Evolutionary conservation across 164 flowering plant species (phyloP).

Genomic region (Berberis vulgaris): DNA sequence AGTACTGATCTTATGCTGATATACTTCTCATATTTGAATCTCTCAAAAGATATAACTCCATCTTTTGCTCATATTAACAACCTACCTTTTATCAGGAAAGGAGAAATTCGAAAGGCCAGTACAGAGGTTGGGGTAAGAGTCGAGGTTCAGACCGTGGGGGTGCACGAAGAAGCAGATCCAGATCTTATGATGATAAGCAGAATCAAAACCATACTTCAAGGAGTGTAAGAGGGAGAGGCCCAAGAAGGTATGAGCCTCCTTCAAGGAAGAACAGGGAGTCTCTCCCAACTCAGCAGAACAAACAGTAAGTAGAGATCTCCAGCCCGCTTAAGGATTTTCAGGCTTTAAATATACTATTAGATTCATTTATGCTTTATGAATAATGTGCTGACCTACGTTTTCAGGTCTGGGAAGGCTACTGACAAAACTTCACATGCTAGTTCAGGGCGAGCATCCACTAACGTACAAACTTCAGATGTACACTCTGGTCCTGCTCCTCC

Average conservation of each 20-base stretch:
- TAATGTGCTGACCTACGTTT: background rate
- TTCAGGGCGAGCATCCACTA: conserved; percentile 26
- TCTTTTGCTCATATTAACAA: background rate
- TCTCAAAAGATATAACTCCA: no score
- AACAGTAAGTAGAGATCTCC: conserved; percentile 18
- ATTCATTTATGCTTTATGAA: no score
- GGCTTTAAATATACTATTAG: no score
- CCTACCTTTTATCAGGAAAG: conserved; percentile 40
- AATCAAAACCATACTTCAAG: conserved; percentile 36
- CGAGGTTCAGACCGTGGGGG: conserved; percentile 50
- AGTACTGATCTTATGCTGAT: no score
- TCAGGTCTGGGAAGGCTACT: conserved; percentile 43
- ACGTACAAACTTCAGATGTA: conserved; percentile 24
- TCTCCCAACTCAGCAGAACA: conserved; percentile 26
- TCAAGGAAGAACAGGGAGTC: conserved; percentile 27
- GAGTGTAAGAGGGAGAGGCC: conserved; percentile 78
- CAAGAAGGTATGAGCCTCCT: conserved; percentile 57
- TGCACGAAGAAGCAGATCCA: conserved; percentile 49
- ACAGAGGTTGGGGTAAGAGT: conserved; percentile 57
- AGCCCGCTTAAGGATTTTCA: background rate
- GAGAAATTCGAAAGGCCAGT: conserved; percentile 46
- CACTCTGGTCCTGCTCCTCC: conserved; percentile 35
- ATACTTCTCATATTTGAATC: no score
- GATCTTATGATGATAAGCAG: conserved; percentile 25
- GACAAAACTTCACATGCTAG: conserved; percentile 36